Evolutionary conservation across 345 rosid genomes (phyloP), one percentile per base, ranked within the genome.

Genomic region (Noccaea bulbosa): DNA sequence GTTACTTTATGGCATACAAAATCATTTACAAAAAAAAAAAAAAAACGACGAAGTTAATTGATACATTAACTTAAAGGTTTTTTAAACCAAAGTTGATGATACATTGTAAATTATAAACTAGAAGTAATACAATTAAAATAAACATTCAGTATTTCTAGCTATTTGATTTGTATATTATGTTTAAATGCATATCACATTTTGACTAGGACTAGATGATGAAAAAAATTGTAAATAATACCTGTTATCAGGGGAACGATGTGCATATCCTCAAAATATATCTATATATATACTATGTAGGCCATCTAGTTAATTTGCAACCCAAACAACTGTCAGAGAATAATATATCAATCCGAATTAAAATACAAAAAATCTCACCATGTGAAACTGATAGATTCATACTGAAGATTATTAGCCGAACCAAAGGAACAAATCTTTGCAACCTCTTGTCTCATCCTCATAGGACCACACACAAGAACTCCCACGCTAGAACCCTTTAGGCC

Each of bases 401-500:
- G 86, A 73, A 88, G 65, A 78, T 84, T 85, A 12, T 77, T 75
- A 16, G 83, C 78, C 54, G 79, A 63, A 33, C 87, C 81, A 32
- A 84, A 81, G 5, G 88, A 82, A 70, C 96, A 86, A 11, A 87
- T 77, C 44, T 61, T 57, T 1, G 97, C 98, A 22, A 76, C 89
- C 11, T 87, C 87, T 30, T 82, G 90, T 63, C 86, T 85, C 93
- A 87, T 78, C 81, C 75, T 83, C 77, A 47, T 83, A 0, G 97
- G 94, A 20, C 98, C 98, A 39, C 87, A 81, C 59, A 62, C 96
- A 39, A 88, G 69, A 43, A 88, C 89, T 67, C 96, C 96, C n/a
- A 83, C 84, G 24, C 86, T 86, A 7, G 80, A 74, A 67, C 80
- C 92, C 50, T 76, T 60, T 65, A 79, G 54, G 5, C 73, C 90